phyloP scores from a whole-genome alignment of 2,329 filamentous ascomycete species.

The Cercospora sp. region DNA sequence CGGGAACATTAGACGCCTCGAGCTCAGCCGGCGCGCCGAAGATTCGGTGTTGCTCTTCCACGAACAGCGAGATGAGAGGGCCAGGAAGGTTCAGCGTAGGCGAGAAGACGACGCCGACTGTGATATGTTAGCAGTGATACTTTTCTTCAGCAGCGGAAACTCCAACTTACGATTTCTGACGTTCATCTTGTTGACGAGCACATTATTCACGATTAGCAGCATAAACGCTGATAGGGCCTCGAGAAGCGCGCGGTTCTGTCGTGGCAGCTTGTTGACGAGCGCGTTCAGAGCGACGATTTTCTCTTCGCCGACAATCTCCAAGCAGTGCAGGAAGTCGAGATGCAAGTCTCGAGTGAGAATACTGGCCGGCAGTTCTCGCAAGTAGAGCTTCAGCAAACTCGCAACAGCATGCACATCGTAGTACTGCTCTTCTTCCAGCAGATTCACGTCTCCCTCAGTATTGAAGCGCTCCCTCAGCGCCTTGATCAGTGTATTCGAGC shows the following conservation, averaged over 20 bases:
- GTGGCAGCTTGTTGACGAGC: constrained; percentile 76
- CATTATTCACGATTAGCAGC: constrained; percentile 87
- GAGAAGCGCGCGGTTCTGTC: constrained; percentile 76
- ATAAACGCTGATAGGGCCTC: constrained; percentile 84
- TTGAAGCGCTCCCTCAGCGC: constrained; percentile 91
- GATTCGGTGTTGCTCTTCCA: constrained; percentile 85
- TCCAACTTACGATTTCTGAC: constrained; percentile 67
- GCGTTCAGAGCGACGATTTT: constrained; percentile 75
- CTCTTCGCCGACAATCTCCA: constrained; percentile 69
- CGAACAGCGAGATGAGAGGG: constrained; percentile 87
- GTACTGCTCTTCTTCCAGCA: constrained; percentile 75
- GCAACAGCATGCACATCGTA: constrained; percentile 96
- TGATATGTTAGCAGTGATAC: constrained; percentile 21
- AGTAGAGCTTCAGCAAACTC: constrained; percentile 87
- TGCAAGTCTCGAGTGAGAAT: constrained; percentile 90
- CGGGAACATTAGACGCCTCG: constrained; percentile 8
- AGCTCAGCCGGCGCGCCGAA: constrained; percentile 62
- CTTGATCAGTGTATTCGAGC: constrained; percentile 95
- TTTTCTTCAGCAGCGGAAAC: neutral
- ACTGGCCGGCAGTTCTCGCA: constrained; percentile 86
- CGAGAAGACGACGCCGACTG: constrained; percentile 93
- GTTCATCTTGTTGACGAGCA: constrained; percentile 94
- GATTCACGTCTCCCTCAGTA: constrained; percentile 83
- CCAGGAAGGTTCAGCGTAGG: constrained; percentile 95
- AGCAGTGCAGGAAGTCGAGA: constrained; percentile 71